Base-by-base conservation (phyloP, 768 basidiomycete genomes). In the Cubamyces sp. region DNA sequence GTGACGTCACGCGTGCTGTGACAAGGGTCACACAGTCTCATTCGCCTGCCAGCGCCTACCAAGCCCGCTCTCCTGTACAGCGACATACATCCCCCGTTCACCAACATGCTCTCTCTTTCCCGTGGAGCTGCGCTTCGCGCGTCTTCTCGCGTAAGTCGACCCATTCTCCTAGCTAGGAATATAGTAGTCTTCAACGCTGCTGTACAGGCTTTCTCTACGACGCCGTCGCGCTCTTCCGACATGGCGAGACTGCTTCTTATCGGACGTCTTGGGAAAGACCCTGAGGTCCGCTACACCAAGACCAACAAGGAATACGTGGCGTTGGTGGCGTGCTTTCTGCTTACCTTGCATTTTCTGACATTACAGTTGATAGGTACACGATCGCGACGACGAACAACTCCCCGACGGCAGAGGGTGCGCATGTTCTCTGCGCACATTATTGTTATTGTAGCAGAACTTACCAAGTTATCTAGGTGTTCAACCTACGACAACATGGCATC, bases 171-270 rank as follows among this genome's bases (percentile, higher is more conserved):
- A n/a, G 4, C 7, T 25, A 46, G 19, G 8, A 12, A 46, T 19
- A 46, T n/a, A 18, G 12, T 12, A 6, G 42, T 12, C 16, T 4
- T 4, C 18, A 47, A 47, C n/a, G 3, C 23, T 25, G 46, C 21
- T 25, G 11, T 39, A 25, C 68, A 92, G 90, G 74, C 84, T 0
- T 92, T 93, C 70, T 86, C 88, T 4, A 85, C 87, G 6, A 81
- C 83, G 19, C 68, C 80, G 14, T 69, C 82, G 58, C 83, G 84
- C 65, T 71, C 79, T 18, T 74, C 81, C 49, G 88, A 93, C 71
- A 69, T 96, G 46, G 82, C 92, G 28, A 92, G 89, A 74, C 81
- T 96, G 64, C 81, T 82, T 34, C 87, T 96, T 60, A 77, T 95
- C 70, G 94, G 94, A 30, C 84, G 84, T 48, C 75, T 96, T 46